Conservation (phyloP, 1,284 basidiomycete species). For the Irpex sp. region DNA sequence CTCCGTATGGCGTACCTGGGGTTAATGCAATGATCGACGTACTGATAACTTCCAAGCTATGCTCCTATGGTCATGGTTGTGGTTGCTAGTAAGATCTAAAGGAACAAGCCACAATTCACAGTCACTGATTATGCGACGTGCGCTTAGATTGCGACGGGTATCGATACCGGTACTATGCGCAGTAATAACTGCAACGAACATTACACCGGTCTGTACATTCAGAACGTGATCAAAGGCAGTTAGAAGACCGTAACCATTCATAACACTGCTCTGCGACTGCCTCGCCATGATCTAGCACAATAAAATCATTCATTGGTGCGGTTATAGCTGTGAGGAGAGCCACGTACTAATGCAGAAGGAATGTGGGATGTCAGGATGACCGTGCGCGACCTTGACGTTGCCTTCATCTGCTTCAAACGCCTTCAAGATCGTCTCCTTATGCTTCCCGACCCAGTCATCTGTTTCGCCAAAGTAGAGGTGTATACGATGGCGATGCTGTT, state of each 20-base stretch:
- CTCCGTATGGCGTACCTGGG: too few species aligned
- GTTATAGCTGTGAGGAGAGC: not conserved
- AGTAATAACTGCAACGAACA: too few species aligned
- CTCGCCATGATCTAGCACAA: constrained; percentile 43
- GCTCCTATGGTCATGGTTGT: too few species aligned
- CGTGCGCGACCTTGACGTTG: constrained; percentile 38
- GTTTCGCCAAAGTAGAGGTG: constrained; percentile 51
- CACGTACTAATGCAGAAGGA: constrained; percentile 61
- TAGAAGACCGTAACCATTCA: constrained; percentile 36
- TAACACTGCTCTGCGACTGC: constrained; percentile 44
- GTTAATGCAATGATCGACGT: too few species aligned
- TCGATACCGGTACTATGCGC: too few species aligned
- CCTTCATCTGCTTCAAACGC: constrained; percentile 31
- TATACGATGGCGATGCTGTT: constrained; percentile 34
- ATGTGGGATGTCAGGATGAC: constrained; percentile 47
- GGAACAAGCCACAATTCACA: too few species aligned
- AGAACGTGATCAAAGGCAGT: not conserved
- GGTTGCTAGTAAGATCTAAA: too few species aligned
- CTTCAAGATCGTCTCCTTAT: constrained; percentile 38
- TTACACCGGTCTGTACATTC: too few species aligned
- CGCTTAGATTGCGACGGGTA: too few species aligned
- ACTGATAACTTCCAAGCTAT: too few species aligned
- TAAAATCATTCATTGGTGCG: not conserved
- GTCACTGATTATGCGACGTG: too few species aligned
- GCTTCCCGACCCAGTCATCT: constrained; percentile 59